Evolutionary conservation across 1,284 basidiomycete genomes (phyloP).

Genomic region (Melampsora abietis-canadensis): DNA sequence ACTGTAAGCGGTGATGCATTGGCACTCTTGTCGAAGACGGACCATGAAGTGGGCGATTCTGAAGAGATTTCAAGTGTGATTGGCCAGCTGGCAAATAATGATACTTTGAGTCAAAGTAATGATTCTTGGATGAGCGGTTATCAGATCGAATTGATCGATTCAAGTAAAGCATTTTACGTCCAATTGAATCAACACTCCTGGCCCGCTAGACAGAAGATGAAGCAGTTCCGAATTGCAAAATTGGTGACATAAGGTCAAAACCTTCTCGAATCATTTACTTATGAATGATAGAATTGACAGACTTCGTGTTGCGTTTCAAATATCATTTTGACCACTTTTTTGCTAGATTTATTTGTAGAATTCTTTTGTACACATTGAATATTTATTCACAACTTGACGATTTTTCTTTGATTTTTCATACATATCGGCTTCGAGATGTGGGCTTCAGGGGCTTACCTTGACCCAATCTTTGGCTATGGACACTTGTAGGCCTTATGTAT

Average conservation of each 20-base stretch:
- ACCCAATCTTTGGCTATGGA: too few relatives aligned
- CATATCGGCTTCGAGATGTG: too few relatives aligned
- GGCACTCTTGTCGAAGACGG: constrained; percentile 38
- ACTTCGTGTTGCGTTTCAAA: neutral
- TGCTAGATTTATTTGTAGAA: too few relatives aligned
- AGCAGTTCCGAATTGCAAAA: constrained; percentile 58
- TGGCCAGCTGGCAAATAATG: too few relatives aligned
- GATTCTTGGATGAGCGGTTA: neutral
- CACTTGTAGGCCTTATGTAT: too few relatives aligned
- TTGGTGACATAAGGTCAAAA: constrained; percentile 48
- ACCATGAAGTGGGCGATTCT: constrained; percentile 8
- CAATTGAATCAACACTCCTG: constrained; percentile 70
- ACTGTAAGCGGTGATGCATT: constrained; percentile 11
- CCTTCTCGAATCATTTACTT: neutral
- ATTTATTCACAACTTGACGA: too few relatives aligned
- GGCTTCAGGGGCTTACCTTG: too few relatives aligned
- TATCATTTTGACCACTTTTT: too few relatives aligned
- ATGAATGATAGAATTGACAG: constrained; percentile 4
- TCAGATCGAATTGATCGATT: constrained; percentile 9
- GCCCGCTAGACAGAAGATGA: constrained; percentile 62
- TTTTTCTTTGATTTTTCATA: too few relatives aligned
- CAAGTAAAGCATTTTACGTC: constrained; percentile 65
- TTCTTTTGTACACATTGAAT: too few relatives aligned
- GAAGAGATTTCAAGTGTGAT: constrained; percentile 50
- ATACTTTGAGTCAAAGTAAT: too few relatives aligned